Percentiles rank a stretch among this genome's conserved stretches.
These are phyloP conservation scores for Stachybotrys chlorohalonatus DNA, from an alignment of 2,329 filamentous ascomycete genomes.

Conservation along the genomic window DNA sequence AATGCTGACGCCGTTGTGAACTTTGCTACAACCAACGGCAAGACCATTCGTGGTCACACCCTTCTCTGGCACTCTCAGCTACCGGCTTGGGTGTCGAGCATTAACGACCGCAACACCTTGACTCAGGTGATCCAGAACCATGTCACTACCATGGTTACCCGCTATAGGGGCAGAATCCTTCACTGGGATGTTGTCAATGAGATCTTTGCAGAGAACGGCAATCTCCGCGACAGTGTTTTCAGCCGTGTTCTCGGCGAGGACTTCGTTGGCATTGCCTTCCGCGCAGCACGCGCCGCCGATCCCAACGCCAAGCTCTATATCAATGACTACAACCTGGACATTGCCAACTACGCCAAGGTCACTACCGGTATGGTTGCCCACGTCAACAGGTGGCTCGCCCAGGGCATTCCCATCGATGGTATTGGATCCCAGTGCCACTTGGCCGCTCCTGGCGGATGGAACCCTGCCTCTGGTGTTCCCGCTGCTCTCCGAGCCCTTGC, in stretches of 20 bases:
- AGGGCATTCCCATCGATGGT: conserved; percentile 41
- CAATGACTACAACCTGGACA: conserved; percentile 65
- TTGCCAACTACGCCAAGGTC: conserved; percentile 51
- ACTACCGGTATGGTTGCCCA: conserved; percentile 42
- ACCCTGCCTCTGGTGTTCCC: conserved; percentile 39
- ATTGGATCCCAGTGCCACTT: conserved; percentile 54
- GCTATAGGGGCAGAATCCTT: conserved; percentile 53
- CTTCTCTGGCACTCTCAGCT: conserved; percentile 57
- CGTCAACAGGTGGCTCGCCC: conserved; percentile 54
- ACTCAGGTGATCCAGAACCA: conserved; percentile 50
- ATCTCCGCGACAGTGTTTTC: conserved; percentile 53
- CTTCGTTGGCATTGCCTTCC: conserved; percentile 62
- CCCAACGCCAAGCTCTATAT: conserved; percentile 63
- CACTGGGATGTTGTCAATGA: conserved; percentile 52
- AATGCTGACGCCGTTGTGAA: conserved; percentile 51
- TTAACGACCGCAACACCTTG: conserved; percentile 41
- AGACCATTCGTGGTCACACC: conserved; percentile 56
- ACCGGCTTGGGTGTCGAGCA: conserved; percentile 48
- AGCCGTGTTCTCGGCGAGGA: conserved; percentile 59
- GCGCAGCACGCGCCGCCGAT: conserved; percentile 57
- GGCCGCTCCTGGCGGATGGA: conserved; percentile 31
- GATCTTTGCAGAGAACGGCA: conserved; percentile 54
- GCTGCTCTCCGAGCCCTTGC: conserved; percentile 45
- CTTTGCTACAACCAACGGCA: conserved; percentile 46
- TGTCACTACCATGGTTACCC: conserved; percentile 45